These are phyloP conservation scores for Alternaria sp. DNA, from an alignment of 2,329 filamentous ascomycete genomes.

Conservation along the genomic window DNA sequence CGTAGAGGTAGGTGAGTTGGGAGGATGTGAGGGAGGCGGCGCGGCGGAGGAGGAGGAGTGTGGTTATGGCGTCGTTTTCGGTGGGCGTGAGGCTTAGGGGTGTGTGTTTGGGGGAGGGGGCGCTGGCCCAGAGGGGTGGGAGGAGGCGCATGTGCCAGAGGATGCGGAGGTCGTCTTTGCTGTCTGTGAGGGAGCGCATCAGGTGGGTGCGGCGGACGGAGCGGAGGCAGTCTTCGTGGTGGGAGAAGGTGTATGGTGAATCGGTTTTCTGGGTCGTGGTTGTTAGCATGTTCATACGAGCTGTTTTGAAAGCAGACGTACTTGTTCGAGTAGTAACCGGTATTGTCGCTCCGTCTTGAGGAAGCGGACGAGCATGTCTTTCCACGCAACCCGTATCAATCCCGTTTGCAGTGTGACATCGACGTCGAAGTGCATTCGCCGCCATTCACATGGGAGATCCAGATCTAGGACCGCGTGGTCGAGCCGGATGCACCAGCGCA, in stretches of 20 bases:
- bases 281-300: background rate
- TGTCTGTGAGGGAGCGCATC: constrained; percentile 12
- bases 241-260: constrained; percentile 26
- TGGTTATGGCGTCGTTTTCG: constrained; percentile 26
- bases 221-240: constrained; percentile 38
- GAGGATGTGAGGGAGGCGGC: constrained; percentile 22
- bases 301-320: background rate
- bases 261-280: constrained; percentile 14
- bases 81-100: constrained; percentile 10
- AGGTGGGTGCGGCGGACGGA: constrained; percentile 33
- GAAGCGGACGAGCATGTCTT: constrained; percentile 27
- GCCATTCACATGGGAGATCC: constrained; percentile 18
- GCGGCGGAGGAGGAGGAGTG: constrained; percentile 32
- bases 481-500: constrained; percentile 36
- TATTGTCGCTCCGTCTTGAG: constrained; percentile 31
- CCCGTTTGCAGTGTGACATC: constrained; percentile 7
- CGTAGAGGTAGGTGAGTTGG: constrained; percentile 23
- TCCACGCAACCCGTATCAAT: constrained; percentile 28
- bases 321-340: constrained; percentile 27
- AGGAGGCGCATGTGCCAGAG: constrained; percentile 32
- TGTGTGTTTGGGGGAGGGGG: constrained; percentile 5
- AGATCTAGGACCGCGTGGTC: constrained; percentile 36
- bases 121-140: constrained; percentile 30
- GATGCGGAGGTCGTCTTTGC: constrained; percentile 19
- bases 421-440: constrained; percentile 10